Conservation (phyloP, 2,329 filamentous ascomycete genomes). For the Nectriaceae sp. region DNA sequence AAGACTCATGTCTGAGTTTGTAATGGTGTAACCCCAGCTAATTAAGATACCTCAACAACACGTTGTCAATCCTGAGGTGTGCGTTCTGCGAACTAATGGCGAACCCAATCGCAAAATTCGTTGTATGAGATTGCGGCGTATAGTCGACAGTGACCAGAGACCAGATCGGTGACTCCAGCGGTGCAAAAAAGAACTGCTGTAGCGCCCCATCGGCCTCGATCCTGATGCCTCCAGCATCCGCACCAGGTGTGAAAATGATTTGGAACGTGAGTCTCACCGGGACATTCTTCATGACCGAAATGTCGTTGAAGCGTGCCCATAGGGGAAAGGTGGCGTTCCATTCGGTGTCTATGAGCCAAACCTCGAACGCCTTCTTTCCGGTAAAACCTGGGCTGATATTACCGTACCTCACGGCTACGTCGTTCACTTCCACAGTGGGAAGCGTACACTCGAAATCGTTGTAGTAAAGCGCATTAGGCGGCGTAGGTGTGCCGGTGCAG, state of each 20-base stretch:
- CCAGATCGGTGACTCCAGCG: background rate
- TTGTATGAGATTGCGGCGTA: background rate
- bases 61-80: background rate
- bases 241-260: background rate
- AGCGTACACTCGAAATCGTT: background rate
- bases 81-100: background rate
- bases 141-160: background rate
- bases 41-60: background rate
- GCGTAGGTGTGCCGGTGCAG: background rate
- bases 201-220: background rate
- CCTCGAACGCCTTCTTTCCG: background rate
- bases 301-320: background rate
- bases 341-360: background rate
- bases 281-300: background rate
- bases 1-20: too few species aligned
- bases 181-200: background rate
- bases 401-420: background rate
- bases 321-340: background rate
- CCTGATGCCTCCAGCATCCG: background rate
- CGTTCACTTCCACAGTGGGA: background rate
- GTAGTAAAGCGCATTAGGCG: background rate
- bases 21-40: too few species aligned
- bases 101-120: background rate
- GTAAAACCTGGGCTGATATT: background rate
- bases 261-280: background rate